These are phyloP conservation scores for Mortierella sp. DNA, from an alignment of 371 early-diverging fungal species.

Conservation along the genomic window DNA sequence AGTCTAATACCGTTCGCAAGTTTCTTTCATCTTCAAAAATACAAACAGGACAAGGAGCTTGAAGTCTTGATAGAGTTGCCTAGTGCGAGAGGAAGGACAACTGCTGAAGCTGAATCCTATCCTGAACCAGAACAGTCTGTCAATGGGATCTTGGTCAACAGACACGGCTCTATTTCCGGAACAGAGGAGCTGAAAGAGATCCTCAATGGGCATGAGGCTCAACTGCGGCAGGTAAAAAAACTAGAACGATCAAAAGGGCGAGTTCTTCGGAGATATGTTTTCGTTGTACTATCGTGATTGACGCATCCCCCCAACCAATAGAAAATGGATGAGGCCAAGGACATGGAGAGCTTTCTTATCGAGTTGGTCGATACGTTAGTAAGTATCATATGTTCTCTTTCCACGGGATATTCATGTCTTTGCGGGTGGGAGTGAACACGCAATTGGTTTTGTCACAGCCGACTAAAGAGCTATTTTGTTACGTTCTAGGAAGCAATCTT, in stretches of 20 bases:
- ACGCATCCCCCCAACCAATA: not conserved
- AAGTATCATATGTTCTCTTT: not conserved
- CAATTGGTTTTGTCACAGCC: no score
- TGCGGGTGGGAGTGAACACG: no score
- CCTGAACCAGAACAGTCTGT: not conserved
- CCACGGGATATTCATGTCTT: no score
- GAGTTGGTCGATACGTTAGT: slow-evolving; percentile 48
- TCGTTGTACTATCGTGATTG: not conserved
- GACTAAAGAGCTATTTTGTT: no score
- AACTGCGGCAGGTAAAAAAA: slow-evolving; percentile 40
- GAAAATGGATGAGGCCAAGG: slow-evolving; percentile 46
- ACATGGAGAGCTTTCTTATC: slow-evolving; percentile 41
- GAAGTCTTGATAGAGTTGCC: slow-evolving; percentile 41
- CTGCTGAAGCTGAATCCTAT: not conserved
- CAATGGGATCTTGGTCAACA: slow-evolving; percentile 8
- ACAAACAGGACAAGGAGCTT: slow-evolving; percentile 43
- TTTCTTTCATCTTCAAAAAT: no score
- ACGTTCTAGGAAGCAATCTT: slow-evolving; percentile 27
- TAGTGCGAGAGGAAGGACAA: not conserved
- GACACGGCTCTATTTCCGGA: slow-evolving; percentile 23
- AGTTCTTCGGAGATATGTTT: not conserved
- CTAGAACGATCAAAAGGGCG: not conserved
- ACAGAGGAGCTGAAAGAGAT: slow-evolving; percentile 40
- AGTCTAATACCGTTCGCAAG: not conserved
- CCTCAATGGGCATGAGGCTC: slow-evolving; percentile 30